Conservation (phyloP, 148 eudicot genomes). For the Vaccinium vitisidaea region DNA sequence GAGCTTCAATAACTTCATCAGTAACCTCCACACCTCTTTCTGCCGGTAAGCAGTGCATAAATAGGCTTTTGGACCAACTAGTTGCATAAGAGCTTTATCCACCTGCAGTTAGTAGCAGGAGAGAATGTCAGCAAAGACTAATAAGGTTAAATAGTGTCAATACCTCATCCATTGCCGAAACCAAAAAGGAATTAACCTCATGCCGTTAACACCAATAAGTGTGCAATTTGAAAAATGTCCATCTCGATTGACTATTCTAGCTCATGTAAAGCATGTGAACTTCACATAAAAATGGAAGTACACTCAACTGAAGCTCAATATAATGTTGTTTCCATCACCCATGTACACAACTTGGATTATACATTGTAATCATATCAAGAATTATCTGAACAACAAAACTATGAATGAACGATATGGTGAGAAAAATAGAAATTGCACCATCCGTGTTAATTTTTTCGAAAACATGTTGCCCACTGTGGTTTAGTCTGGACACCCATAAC, state of each 20-base stretch:
- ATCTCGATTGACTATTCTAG: not conserved
- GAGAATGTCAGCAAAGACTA: not conserved
- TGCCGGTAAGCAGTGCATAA: constrained; percentile 98
- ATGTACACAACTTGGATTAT: constrained; percentile 81
- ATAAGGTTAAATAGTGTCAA: no score
- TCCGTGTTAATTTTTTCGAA: no score
- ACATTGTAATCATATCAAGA: not conserved
- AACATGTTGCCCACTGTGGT: no score
- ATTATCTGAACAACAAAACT: not conserved
- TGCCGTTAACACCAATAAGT: no score
- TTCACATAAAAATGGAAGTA: not conserved
- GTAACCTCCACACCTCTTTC: constrained; percentile 95
- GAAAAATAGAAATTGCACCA: not conserved
- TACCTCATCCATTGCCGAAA: no score
- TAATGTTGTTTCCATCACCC: constrained; percentile 97
- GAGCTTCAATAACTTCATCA: constrained; percentile 89
- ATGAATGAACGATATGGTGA: not conserved
- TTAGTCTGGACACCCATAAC: no score
- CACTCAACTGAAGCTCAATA: constrained; percentile 5
- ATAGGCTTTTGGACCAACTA: constrained; percentile 88
- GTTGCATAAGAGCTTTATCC: constrained; percentile 78
- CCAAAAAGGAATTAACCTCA: no score
- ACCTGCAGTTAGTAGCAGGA: constrained; percentile 43
- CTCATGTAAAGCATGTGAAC: not conserved
- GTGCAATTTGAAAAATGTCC: not conserved